Conservation (phyloP, 257 asterid genomes). For the Osmanthus fragrans region DNA sequence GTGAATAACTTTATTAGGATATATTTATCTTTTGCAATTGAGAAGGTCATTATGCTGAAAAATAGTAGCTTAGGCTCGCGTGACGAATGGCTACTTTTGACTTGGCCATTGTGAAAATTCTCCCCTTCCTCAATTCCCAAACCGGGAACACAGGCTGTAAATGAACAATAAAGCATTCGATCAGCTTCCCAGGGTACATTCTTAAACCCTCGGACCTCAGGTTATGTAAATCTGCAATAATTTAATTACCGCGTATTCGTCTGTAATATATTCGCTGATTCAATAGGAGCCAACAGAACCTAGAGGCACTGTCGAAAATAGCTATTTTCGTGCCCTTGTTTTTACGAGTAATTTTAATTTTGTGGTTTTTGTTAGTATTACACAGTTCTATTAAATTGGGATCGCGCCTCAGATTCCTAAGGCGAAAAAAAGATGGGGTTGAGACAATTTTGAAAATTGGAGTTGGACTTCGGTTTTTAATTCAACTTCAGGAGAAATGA, state of each 20-base stretch:
- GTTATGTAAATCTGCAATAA: conserved; percentile 14
- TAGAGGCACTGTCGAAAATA: conserved; percentile 11
- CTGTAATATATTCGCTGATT: background rate
- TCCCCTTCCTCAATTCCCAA: conserved; percentile 26
- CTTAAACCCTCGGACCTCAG: conserved; percentile 9
- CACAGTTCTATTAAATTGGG: conserved; percentile 34
- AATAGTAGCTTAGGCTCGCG: too few species aligned
- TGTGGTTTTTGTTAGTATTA: conserved; percentile 15
- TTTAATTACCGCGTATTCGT: background rate
- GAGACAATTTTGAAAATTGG: conserved; percentile 31
- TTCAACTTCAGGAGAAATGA: conserved; percentile 50
- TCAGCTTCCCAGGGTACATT: conserved; percentile 32
- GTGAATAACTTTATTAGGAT: too few species aligned
- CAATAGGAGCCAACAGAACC: conserved; percentile 17
- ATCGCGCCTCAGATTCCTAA: conserved; percentile 29
- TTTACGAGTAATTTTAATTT: conserved; percentile 7
- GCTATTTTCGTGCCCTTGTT: background rate
- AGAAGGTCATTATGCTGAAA: too few species aligned
- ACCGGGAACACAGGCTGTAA: conserved; percentile 32
- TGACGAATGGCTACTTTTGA: too few species aligned
- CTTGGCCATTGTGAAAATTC: too few species aligned
- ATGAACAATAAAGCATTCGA: conserved; percentile 26
- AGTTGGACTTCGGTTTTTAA: conserved; percentile 26
- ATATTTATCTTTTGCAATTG: too few species aligned
- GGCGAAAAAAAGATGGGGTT: conserved; percentile 27